These are phyloP conservation scores for Fusarium sp. DNA, from an alignment of 2,329 filamentous ascomycete genomes.

Conservation along the genomic window DNA sequence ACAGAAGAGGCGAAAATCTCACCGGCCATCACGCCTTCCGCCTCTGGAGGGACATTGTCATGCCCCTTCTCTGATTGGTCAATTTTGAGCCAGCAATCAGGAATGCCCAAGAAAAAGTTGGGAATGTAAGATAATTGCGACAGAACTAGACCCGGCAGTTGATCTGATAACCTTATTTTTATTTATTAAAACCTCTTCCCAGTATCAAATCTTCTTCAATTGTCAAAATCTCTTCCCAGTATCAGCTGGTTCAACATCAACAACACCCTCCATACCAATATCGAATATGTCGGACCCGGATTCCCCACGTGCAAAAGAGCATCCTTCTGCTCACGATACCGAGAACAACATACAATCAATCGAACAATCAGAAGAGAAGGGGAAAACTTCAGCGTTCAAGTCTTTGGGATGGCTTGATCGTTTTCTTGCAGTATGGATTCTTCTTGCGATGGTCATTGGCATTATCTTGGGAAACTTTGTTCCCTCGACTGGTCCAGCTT, in stretches of 20 bases:
- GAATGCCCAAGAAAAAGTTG: not conserved
- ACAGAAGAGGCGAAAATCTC: not conserved
- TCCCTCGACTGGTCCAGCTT: slow-evolving; percentile 65
- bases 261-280: not conserved
- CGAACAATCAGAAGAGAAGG: not conserved
- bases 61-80: slow-evolving; percentile 39
- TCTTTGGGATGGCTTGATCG: slow-evolving; percentile 70
- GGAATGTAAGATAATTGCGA: not conserved
- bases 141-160: not conserved
- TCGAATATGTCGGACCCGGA: not conserved
- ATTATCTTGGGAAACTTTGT: slow-evolving; percentile 83
- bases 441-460: slow-evolving; percentile 80
- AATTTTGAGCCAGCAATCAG: not conserved
- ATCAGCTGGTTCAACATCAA: too few relatives aligned
- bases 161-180: not conserved
- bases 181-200: not conserved
- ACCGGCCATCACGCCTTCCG: not conserved
- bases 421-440: slow-evolving; percentile 77
- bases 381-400: slow-evolving; percentile 58
- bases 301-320: slow-evolving; percentile 1
- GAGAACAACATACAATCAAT: slow-evolving; percentile 7
- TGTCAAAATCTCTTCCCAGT: too few relatives aligned
- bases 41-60: slow-evolving; percentile 37
- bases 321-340: slow-evolving; percentile 4
- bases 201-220: not conserved